phyloP scores from a whole-genome alignment of 805 yeast genomes.

The Candida ulmi region DNA sequence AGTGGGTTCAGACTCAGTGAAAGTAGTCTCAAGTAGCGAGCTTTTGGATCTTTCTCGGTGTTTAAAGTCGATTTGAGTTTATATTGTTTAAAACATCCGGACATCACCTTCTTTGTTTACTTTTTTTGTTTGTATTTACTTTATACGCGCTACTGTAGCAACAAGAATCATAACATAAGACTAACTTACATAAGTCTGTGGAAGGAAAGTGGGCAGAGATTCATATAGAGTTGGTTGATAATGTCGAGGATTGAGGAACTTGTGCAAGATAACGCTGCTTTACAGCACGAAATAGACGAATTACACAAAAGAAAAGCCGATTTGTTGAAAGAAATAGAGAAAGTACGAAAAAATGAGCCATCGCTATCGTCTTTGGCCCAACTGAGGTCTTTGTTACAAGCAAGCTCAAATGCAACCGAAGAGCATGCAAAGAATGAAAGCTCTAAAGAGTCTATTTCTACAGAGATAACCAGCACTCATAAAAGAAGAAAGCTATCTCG shows the following conservation, averaged over 20 bases:
- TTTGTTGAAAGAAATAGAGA: constrained; percentile 22
- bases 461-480: not conserved
- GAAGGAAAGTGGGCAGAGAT: too few relatives aligned
- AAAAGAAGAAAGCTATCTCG: constrained; percentile 7
- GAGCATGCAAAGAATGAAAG: too few relatives aligned
- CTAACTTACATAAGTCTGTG: too few relatives aligned
- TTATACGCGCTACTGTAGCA: too few relatives aligned
- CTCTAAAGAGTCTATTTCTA: too few relatives aligned
- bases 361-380: constrained; percentile 25
- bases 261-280: constrained; percentile 30
- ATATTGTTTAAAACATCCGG: not conserved
- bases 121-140: too few relatives aligned
- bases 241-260: constrained; percentile 27
- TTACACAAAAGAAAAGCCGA: constrained; percentile 17
- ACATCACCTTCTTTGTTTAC: not conserved
- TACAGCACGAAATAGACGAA: constrained; percentile 26
- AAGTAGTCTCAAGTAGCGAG: not conserved
- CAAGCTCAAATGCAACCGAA: not conserved
- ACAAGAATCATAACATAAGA: too few relatives aligned
- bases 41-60: not conserved
- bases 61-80: not conserved
- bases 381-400: constrained; percentile 11
- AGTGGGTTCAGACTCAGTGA: not conserved
- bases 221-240: too few relatives aligned
- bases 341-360: constrained; percentile 14